Conservation (phyloP, 345 rosid species). For the Populus davidiana region DNA sequence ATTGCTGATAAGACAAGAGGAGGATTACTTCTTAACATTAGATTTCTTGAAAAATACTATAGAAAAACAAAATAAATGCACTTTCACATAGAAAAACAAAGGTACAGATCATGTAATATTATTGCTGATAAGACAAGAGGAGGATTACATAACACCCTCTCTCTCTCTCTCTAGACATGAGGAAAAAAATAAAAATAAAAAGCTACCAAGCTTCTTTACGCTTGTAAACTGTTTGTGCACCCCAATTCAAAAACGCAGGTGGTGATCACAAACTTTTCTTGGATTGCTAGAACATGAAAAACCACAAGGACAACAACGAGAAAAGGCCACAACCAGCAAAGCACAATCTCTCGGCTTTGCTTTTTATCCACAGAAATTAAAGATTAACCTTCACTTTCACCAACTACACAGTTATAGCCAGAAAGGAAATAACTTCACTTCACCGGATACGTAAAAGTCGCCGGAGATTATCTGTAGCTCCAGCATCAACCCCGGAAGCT, state of each 20-base stretch:
- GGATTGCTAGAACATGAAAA: neutral
- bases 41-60: too few relatives aligned
- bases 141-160: neutral
- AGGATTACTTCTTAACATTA: too few relatives aligned
- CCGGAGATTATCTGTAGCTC: constrained; percentile 61
- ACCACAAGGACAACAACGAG: neutral
- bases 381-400: neutral
- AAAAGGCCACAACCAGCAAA: neutral
- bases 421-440: constrained; percentile 6
- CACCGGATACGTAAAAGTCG: constrained; percentile 64
- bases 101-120: neutral
- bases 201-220: neutral
- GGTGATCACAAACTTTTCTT: constrained; percentile 13
- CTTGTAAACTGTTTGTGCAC: constrained; percentile 22
- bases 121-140: too few relatives aligned
- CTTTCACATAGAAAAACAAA: neutral
- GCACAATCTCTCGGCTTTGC: neutral
- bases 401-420: neutral
- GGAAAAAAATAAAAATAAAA: neutral
- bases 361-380: neutral
- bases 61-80: neutral
- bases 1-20: too few relatives aligned
- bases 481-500: constrained; percentile 43
- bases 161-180: neutral
- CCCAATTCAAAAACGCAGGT: constrained; percentile 37